Conservation (phyloP, 495 filamentous ascomycete species). For the Penicillium manginii region DNA sequence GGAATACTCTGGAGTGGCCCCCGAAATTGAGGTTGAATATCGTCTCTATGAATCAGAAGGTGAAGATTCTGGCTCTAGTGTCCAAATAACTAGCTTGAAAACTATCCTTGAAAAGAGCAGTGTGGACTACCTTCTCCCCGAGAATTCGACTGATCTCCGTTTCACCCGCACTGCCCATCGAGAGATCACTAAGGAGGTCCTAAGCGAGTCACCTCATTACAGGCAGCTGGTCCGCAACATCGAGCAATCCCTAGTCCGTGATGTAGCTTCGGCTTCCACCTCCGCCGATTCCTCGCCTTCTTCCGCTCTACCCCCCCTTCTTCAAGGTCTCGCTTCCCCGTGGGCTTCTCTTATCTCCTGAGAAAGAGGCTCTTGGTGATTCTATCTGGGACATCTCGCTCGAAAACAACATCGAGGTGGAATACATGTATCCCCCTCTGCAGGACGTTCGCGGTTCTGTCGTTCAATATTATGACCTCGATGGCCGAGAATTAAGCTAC, state of each 20-base stretch:
- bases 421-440: constrained; percentile 43
- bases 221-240: constrained; percentile 24
- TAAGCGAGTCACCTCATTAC: constrained; percentile 5
- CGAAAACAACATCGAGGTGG: constrained; percentile 19
- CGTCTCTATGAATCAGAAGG: neutral
- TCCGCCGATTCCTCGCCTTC: neutral
- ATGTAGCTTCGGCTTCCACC: constrained; percentile 16
- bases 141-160: constrained; percentile 43
- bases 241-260: constrained; percentile 18
- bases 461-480: constrained; percentile 35
- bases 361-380: constrained; percentile 6
- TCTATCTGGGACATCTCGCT: neutral
- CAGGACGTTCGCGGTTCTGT: constrained; percentile 30
- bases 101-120: constrained; percentile 33
- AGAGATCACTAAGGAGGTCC: constrained; percentile 24
- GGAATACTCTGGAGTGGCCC: constrained; percentile 25
- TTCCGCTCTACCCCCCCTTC: constrained; percentile 34
- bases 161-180: constrained; percentile 42
- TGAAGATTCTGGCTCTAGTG: neutral
- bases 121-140: constrained; percentile 49
- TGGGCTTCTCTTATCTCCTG: constrained; percentile 7
- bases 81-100: constrained; percentile 34
- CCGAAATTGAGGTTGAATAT: constrained; percentile 42
- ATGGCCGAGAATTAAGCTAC: constrained; percentile 34
- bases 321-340: constrained; percentile 36